Evolutionary conservation across 2,329 filamentous ascomycete species (phyloP).

Genomic region (Dothideomycetes sp.): DNA sequence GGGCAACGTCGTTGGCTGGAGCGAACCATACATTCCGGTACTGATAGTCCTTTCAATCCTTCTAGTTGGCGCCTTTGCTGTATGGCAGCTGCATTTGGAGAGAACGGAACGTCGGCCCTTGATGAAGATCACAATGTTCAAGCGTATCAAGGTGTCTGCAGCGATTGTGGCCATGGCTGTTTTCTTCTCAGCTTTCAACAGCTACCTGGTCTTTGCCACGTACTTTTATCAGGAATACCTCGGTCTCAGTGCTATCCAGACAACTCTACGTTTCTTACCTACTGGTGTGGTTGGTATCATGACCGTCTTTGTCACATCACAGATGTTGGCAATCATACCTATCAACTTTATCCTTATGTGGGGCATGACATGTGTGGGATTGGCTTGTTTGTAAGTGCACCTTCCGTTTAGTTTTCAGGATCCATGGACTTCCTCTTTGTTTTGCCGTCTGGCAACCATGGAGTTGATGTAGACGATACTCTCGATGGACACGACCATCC

Average conservation of each 20-base stretch:
- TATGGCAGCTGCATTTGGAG: slow-evolving; percentile 55
- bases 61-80: slow-evolving; percentile 47
- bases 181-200: slow-evolving; percentile 61
- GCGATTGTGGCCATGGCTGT: slow-evolving; percentile 57
- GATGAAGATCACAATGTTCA: slow-evolving; percentile 59
- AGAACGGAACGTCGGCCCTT: slow-evolving; percentile 44
- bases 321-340: slow-evolving; percentile 49
- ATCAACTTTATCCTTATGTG: slow-evolving; percentile 50
- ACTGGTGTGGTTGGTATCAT: slow-evolving; percentile 52
- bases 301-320: slow-evolving; percentile 48
- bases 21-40: slow-evolving; percentile 51
- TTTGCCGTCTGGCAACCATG: too few species aligned
- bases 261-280: slow-evolving; percentile 59
- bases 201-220: slow-evolving; percentile 57
- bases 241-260: slow-evolving; percentile 52
- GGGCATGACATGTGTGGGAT: slow-evolving; percentile 47
- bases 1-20: slow-evolving; percentile 61
- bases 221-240: slow-evolving; percentile 62
- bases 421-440: too few species aligned
- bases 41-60: slow-evolving; percentile 51
- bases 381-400: slow-evolving; percentile 39
- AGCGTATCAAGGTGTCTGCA: slow-evolving; percentile 49
- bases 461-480: too few species aligned
- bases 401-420: too few species aligned
- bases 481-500: too few species aligned